Evolutionary conservation across 176 grass and related monocot genomes (phyloP).

Genomic region (Aegilops tauschii): DNA sequence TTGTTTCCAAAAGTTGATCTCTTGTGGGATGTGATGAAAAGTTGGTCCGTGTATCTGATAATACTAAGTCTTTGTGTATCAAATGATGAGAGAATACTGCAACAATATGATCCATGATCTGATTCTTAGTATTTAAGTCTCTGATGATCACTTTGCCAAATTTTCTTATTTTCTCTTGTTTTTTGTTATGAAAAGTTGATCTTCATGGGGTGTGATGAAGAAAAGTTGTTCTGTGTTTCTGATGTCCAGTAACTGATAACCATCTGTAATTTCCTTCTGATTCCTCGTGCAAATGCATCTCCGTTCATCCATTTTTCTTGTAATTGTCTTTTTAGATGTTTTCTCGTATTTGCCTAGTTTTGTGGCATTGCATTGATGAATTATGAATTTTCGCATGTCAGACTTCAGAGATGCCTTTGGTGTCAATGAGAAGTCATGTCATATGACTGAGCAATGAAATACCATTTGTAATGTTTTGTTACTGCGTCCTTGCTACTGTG

Average conservation of each 20-base stretch:
- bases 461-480: no score
- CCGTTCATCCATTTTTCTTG: neutral
- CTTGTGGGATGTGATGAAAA: conserved; percentile 40
- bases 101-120: no score
- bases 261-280: conserved; percentile 30
- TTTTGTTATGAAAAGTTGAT: neutral
- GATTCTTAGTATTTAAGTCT: no score
- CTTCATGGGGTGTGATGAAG: conserved; percentile 45
- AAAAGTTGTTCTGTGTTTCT: conserved; percentile 66
- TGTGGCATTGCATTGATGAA: conserved; percentile 32
- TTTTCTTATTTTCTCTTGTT: no score
- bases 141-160: no score
- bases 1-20: neutral
- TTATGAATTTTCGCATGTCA: conserved; percentile 63
- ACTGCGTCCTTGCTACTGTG: no score
- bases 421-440: conserved; percentile 54
- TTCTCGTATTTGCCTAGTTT: neutral
- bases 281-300: neutral
- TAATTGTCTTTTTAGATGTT: neutral
- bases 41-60: conserved; percentile 69
- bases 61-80: no score
- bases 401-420: conserved; percentile 52
- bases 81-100: no score
- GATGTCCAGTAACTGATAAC: conserved; percentile 47
- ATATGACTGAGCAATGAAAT: conserved; percentile 18